Percentiles rank a stretch among this genome's conserved stretches.
phyloP scores from a whole-genome alignment of 192 early-diverging fungal genomes.

The Obelidium mucronatum region DNA sequence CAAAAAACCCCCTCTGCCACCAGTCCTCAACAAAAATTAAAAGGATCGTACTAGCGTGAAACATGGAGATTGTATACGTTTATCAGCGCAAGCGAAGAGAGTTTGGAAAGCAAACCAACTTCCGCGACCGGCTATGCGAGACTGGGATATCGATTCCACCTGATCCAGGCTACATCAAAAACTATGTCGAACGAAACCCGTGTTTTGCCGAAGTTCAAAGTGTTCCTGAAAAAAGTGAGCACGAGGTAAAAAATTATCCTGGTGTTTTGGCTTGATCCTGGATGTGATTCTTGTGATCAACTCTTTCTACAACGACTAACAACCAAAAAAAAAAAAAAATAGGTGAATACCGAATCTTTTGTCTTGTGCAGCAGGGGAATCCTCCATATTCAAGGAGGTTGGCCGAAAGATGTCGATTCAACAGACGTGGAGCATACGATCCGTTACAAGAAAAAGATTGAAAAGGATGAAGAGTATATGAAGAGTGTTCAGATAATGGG shows the following conservation, averaged over 20 bases:
- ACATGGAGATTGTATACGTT: conserved; percentile 71
- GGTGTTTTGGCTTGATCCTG: conserved; percentile 28
- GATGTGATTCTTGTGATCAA: too few relatives aligned
- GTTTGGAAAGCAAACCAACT: conserved; percentile 63
- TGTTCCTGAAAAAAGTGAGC: conserved; percentile 63
- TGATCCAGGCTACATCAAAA: conserved; percentile 56
- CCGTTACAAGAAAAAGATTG: conserved; percentile 68
- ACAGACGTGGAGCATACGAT: conserved; percentile 70
- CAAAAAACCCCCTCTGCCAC: conserved; percentile 2
- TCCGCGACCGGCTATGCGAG: conserved; percentile 52
- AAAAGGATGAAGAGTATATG: conserved; percentile 72
- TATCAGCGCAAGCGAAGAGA: conserved; percentile 66
- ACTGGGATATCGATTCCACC: conserved; percentile 47
- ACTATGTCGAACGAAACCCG: conserved; percentile 63
- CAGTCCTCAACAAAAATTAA: background rate
- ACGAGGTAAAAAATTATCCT: conserved; percentile 51
- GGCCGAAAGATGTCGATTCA: conserved; percentile 71
- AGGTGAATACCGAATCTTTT: conserved; percentile 68
- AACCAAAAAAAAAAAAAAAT: too few relatives aligned
- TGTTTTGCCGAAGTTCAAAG: conserved; percentile 56
- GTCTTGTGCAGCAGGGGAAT: conserved; percentile 59
- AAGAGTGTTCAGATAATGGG: conserved; percentile 58
- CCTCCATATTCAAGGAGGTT: conserved; percentile 64
- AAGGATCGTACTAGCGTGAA: background rate
- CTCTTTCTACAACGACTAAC: too few relatives aligned